Base-by-base conservation (phyloP, 129 eudicot genomes). In the Logfia minima region DNA sequence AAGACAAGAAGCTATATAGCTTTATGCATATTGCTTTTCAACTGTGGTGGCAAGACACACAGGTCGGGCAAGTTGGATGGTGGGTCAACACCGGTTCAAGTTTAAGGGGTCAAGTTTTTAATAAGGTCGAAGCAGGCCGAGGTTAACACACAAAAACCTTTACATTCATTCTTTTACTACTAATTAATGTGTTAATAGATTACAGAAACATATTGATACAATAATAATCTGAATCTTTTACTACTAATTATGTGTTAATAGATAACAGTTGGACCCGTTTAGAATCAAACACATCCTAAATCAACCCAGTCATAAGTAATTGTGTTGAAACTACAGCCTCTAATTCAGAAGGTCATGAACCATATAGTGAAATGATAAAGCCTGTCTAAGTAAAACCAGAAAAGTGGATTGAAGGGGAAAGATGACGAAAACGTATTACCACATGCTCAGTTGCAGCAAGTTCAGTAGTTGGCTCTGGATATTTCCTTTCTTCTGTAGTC, bases 341-440 rank as follows among this genome's bases (percentile, higher is more conserved):
- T 43, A 43, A 11, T 43, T 43, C 53, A 45, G 18, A 45, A 4
- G 32, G 13, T 23, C 17, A 60, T 23, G 32, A 22, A 28, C 18
- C 9, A 64, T 64, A 65, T 29, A 31, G n/a, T 16, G 70, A 31
- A 16, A 17, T 4, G 7, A 4, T 4, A 65, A 17, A 65, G 8
- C 26, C 31, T 62, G 3, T 18, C 63, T 2, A 58, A 58, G 14
- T 26, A 58, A 65, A 21, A 65, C 10, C 70, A 65, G 16, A 43
- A 32, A n/a, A 37, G 17, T 9, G 59, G 17, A 62, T 16, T 26
- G 37, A 31, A 37, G 35, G 66, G 65, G 53, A n/a, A 66, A 31
- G 26, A 32, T 68, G 66, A 61, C 29, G 32, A 58, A 51, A 77
- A 65, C 13, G 70, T 53, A 64, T 79, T 80, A 88, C 95, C 92